Conservation (phyloP, 2,329 filamentous ascomycete genomes). For the Ophiostoma sp. region DNA sequence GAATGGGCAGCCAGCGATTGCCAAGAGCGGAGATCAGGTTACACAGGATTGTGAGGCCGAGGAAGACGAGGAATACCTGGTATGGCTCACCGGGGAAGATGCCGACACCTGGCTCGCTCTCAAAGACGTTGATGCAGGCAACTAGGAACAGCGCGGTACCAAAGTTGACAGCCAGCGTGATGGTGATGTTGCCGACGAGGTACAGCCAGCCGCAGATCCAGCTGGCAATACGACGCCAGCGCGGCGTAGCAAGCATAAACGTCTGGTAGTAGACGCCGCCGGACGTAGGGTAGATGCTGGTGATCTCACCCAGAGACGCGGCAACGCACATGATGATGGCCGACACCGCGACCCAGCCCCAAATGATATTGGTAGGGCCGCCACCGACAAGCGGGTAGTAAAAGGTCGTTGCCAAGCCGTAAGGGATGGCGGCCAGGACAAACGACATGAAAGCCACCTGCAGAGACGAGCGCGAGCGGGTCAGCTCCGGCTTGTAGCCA, state of each 20-base stretch:
- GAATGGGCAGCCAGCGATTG: slow-evolving; percentile 14
- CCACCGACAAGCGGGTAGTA: slow-evolving; percentile 15
- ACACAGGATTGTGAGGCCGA: slow-evolving; percentile 10
- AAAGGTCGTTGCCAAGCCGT: slow-evolving; percentile 10
- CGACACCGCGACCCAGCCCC: slow-evolving; percentile 13
- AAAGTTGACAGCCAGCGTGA: slow-evolving; percentile 12
- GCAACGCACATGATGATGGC: slow-evolving; percentile 11
- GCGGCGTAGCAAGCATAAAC: neutral
- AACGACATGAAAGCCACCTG: slow-evolving; percentile 14
- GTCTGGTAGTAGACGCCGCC: slow-evolving; percentile 16
- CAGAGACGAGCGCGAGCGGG: slow-evolving; percentile 13
- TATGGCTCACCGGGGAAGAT: slow-evolving; percentile 14
- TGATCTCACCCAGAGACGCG: slow-evolving; percentile 12
- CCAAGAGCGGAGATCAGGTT: slow-evolving; percentile 1
- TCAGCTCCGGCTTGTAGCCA: slow-evolving; percentile 10
- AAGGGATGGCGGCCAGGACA: slow-evolving; percentile 9
- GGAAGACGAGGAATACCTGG: slow-evolving; percentile 13
- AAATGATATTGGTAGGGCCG: slow-evolving; percentile 14
- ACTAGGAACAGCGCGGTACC: slow-evolving; percentile 14
- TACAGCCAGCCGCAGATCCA: slow-evolving; percentile 16
- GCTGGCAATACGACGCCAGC: slow-evolving; percentile 10
- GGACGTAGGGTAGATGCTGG: slow-evolving; percentile 14
- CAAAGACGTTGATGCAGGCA: slow-evolving; percentile 15
- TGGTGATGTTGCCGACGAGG: slow-evolving; percentile 15
- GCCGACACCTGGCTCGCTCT: slow-evolving; percentile 15